Percentiles rank a stretch among this genome's conserved stretches.
Evolutionary conservation across 78 protist species (phyloP).

Genomic region (Acrasis kona): DNA sequence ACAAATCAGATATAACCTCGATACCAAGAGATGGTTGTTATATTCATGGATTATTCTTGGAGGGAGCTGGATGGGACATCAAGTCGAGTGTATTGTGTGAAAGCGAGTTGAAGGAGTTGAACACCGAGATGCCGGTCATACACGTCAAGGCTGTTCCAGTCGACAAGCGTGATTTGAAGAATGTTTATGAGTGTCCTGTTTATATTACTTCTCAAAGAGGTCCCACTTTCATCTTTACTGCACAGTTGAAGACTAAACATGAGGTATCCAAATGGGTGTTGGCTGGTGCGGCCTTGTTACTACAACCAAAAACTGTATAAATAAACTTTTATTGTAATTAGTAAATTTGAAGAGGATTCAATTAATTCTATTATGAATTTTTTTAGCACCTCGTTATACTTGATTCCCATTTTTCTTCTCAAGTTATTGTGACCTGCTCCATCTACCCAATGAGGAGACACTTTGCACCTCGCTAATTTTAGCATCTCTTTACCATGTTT

Average conservation of each 20-base stretch:
- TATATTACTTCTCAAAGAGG: conserved; percentile 53
- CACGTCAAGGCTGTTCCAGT: conserved; percentile 24
- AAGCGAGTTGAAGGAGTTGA: conserved; percentile 38
- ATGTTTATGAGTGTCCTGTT: conserved; percentile 60
- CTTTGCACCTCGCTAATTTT: too few species aligned
- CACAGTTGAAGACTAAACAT: conserved; percentile 33
- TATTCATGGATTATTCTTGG: conserved; percentile 40
- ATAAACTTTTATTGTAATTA: too few species aligned
- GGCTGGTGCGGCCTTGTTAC: conserved; percentile 58
- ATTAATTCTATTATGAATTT: too few species aligned
- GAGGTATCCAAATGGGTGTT: conserved; percentile 58
- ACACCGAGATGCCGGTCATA: conserved; percentile 54
- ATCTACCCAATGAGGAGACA: too few species aligned
- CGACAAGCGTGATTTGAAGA: conserved; percentile 39
- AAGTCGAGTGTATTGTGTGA: conserved; percentile 29
- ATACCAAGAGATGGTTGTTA: conserved; percentile 36
- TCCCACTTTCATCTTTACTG: conserved; percentile 42
- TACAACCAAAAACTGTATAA: too few species aligned
- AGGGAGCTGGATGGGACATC: conserved; percentile 25
- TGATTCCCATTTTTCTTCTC: too few species aligned
- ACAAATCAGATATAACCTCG: conserved; percentile 16
- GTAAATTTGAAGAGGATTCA: too few species aligned
- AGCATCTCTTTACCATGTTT: too few species aligned
- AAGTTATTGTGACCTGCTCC: too few species aligned
- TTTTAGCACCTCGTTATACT: too few species aligned